Evolutionary conservation across 73 alveolate species (phyloP).

Genomic region (Paramecium caudatum): DNA sequence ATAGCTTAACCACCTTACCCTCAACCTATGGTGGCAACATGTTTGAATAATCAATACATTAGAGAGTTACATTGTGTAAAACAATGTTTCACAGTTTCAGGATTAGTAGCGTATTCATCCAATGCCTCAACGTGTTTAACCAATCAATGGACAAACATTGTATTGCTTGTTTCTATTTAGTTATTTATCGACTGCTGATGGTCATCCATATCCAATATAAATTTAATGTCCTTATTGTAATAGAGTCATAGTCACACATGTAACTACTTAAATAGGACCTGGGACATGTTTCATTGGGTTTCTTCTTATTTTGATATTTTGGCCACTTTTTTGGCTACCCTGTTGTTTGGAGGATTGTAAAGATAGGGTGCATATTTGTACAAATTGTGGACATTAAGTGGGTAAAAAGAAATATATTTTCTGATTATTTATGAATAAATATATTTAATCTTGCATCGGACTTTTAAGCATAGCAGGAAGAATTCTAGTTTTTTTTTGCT

Average conservation of each 20-base stretch:
- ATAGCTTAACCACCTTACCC: no score
- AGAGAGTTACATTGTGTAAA: no score
- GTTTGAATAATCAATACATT: no score
- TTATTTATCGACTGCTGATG: neutral
- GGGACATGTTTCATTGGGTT: neutral
- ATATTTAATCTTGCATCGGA: conserved; percentile 8
- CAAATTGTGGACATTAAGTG: neutral
- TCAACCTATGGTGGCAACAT: no score
- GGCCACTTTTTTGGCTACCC: conserved; percentile 38
- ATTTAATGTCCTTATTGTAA: conserved; percentile 6
- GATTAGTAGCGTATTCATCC: no score
- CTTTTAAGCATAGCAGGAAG: conserved; percentile 17
- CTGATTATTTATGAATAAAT: no score
- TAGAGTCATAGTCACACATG: neutral
- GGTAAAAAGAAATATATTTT: neutral
- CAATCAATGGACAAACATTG: no score
- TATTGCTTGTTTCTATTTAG: no score
- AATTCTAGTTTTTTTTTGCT: conserved; percentile 10
- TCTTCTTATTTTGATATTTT: neutral
- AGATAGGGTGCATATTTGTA: neutral
- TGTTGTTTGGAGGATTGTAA: conserved; percentile 10
- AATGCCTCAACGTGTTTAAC: no score
- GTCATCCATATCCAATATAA: neutral
- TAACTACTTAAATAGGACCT: neutral
- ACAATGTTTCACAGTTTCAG: no score